A percentile compares a stretch with the other conserved stretches of the same genome.
Conservation (phyloP, 306 rosid species). For the Adenanthera pavonina region DNA sequence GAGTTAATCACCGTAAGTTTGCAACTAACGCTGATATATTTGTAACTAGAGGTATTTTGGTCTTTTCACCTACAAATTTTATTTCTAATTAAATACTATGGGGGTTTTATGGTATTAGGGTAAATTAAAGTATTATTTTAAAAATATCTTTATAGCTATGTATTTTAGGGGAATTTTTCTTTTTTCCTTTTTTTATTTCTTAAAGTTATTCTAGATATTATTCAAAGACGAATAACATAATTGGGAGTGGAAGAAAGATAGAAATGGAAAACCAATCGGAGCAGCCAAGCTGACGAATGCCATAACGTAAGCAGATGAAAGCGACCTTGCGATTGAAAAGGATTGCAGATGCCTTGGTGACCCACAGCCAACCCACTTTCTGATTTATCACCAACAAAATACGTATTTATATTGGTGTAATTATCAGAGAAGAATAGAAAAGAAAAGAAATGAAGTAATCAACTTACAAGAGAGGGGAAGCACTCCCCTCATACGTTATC, state of each 20-base stretch:
- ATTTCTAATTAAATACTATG: no score
- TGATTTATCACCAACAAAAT: constrained; percentile 31
- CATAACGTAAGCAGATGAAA: constrained; percentile 50
- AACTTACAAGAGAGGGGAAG: constrained; percentile 17
- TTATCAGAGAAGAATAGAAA: constrained; percentile 29
- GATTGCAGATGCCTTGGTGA: constrained; percentile 38
- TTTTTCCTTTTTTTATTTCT: no score
- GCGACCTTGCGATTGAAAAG: constrained; percentile 8
- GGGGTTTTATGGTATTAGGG: no score
- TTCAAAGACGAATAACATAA: background rate
- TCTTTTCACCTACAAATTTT: no score
- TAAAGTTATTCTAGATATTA: background rate
- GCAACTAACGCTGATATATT: no score
- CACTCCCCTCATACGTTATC: constrained; percentile 43
- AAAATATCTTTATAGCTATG: no score
- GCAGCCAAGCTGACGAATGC: constrained; percentile 50
- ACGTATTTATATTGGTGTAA: constrained; percentile 5
- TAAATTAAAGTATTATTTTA: no score
- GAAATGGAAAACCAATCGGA: background rate
- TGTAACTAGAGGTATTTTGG: no score
- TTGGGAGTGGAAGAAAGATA: constrained; percentile 14
- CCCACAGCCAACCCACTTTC: constrained; percentile 44
- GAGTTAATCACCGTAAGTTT: no score
- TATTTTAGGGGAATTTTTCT: no score
- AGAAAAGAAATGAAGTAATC: constrained; percentile 10